A percentile compares a stretch with the other conserved stretches of the same genome.
phyloP scores from a whole-genome alignment of 345 rosid genomes.

The Corymbia maculata region DNA sequence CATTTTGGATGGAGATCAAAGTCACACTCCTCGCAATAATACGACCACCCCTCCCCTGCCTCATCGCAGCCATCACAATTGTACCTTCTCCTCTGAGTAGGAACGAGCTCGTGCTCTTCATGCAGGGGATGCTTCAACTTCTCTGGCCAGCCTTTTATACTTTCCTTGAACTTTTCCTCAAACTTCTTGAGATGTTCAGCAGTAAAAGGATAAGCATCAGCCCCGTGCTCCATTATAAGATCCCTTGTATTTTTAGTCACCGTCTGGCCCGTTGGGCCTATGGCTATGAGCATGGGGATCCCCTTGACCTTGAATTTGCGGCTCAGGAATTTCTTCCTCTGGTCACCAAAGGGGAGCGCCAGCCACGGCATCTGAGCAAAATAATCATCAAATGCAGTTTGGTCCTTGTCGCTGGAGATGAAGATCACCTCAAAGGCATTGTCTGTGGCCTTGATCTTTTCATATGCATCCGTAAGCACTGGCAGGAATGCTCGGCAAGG shows the following conservation, averaged over 20 bases:
- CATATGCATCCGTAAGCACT: slow-evolving; percentile 18
- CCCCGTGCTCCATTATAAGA: slow-evolving; percentile 10
- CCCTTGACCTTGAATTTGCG: slow-evolving; percentile 20
- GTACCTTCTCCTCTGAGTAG: not conserved
- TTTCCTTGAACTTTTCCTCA: slow-evolving; percentile 23
- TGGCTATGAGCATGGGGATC: slow-evolving; percentile 25
- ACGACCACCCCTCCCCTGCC: slow-evolving; percentile 42
- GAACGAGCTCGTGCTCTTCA: slow-evolving; percentile 55
- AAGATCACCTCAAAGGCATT: slow-evolving; percentile 26
- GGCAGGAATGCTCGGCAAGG: slow-evolving; percentile 35
- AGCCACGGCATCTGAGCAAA: slow-evolving; percentile 37
- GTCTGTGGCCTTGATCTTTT: slow-evolving; percentile 19
- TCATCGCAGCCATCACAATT: not conserved
- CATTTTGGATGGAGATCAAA: slow-evolving; percentile 64
- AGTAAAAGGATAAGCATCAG: slow-evolving; percentile 33
- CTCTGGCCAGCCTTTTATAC: slow-evolving; percentile 69
- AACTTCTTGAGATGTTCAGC: slow-evolving; percentile 8
- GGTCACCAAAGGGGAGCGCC: slow-evolving; percentile 29
- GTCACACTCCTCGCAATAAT: slow-evolving; percentile 42
- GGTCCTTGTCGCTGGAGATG: slow-evolving; percentile 30
- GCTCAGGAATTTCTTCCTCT: slow-evolving; percentile 13
- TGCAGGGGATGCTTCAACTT: slow-evolving; percentile 51
- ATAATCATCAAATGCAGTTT: slow-evolving; percentile 15
- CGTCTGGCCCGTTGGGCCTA: slow-evolving; percentile 28
- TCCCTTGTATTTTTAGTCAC: slow-evolving; percentile 14